These are phyloP conservation scores for Dendrobium nobile DNA, from an alignment of 106 monocot genomes.

Conservation along the genomic window DNA sequence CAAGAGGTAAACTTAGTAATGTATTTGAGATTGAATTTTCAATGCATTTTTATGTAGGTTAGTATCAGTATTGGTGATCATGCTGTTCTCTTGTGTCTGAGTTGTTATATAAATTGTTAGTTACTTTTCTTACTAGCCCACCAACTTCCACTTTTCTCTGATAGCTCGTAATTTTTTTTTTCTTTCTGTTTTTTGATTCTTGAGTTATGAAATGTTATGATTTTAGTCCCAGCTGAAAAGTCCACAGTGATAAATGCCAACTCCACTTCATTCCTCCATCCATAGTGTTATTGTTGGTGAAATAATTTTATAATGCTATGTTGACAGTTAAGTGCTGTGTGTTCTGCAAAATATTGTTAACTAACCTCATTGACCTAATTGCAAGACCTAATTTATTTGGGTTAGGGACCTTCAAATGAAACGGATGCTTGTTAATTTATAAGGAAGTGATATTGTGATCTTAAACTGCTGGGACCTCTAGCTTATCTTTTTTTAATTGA, in stretches of 20 bases:
- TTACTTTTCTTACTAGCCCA: neutral
- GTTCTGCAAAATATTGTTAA: neutral
- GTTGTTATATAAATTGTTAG: neutral
- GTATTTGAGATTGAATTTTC: neutral
- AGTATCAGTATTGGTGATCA: neutral
- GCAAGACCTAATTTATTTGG: neutral
- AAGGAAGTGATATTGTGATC: neutral
- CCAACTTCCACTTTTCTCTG: neutral
- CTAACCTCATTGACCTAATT: neutral
- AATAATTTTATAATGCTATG: neutral
- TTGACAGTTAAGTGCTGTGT: neutral
- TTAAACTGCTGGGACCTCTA: neutral
- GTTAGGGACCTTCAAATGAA: neutral
- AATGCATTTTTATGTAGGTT: neutral
- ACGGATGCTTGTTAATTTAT: neutral
- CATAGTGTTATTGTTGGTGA: neutral
- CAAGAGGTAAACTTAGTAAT: conserved; percentile 56
- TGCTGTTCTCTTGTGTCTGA: neutral
- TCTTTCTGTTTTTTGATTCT: neutral
- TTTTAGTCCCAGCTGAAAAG: neutral
- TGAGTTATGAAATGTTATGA: neutral
- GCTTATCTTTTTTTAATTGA: neutral
- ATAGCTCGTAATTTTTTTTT: neutral
- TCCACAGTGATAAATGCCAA: neutral
- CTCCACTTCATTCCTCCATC: neutral